These are phyloP conservation scores for Tolypocladium paradoxum DNA, from an alignment of 2,329 filamentous ascomycete genomes.

Conservation along the genomic window DNA sequence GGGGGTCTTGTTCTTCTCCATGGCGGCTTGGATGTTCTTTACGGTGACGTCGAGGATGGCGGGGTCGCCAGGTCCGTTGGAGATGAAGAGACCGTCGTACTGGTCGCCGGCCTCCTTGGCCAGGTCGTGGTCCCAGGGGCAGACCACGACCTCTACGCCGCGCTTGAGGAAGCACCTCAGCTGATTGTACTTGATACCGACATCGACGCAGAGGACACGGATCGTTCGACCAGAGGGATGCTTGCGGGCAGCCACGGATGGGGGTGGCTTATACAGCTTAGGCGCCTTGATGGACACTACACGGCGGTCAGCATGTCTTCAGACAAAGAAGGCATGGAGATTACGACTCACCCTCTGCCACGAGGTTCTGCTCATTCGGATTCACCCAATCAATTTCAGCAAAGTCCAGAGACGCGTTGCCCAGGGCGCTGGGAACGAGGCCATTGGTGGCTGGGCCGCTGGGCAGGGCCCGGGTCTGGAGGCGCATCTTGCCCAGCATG, in stretches of 20 bases:
- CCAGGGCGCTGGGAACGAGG: slow-evolving; percentile 21
- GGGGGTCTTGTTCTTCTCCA: slow-evolving; percentile 71
- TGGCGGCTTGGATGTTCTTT: slow-evolving; percentile 63
- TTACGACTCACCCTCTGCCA: slow-evolving; percentile 71
- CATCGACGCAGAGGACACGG: slow-evolving; percentile 85
- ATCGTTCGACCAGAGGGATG: slow-evolving; percentile 82
- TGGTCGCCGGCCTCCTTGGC: slow-evolving; percentile 63
- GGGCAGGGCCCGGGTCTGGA: slow-evolving; percentile 43
- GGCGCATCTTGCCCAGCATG: slow-evolving; percentile 85
- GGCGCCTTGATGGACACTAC: slow-evolving; percentile 82
- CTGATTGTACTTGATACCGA: slow-evolving; percentile 98
- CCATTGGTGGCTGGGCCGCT: slow-evolving; percentile 32
- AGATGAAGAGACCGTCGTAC: slow-evolving; percentile 95
- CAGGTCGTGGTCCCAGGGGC: slow-evolving; percentile 95
- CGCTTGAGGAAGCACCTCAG: slow-evolving; percentile 83
- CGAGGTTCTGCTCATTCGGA: slow-evolving; percentile 86
- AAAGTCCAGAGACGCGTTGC: slow-evolving; percentile 38
- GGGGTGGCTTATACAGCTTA: slow-evolving; percentile 71
- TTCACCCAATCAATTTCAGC: slow-evolving; percentile 81
- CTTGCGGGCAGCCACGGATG: slow-evolving; percentile 61
- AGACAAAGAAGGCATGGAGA: slow-evolving; percentile 3
- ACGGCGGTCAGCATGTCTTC: slow-evolving; percentile 6
- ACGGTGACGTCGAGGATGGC: slow-evolving; percentile 73
- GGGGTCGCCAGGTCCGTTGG: slow-evolving; percentile 94
- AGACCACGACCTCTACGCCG: slow-evolving; percentile 87